Evolutionary conservation across 2,329 filamentous ascomycete genomes (phyloP).

Genomic region (Botrytis tulipae): DNA sequence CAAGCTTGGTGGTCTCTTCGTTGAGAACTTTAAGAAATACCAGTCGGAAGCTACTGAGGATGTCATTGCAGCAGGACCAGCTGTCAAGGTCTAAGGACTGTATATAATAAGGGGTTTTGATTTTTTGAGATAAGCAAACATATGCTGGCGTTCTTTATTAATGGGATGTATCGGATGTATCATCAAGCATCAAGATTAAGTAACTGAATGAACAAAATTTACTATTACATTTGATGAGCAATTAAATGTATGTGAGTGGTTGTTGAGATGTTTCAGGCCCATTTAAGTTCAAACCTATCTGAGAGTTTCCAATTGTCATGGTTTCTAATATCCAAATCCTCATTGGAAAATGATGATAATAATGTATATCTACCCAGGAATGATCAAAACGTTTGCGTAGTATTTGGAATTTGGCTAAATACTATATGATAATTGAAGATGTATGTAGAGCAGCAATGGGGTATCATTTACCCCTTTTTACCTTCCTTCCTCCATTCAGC

Average conservation of each 20-base stretch:
- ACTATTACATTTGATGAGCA: conserved; percentile 5
- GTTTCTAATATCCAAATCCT: background rate
- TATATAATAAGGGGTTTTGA: background rate
- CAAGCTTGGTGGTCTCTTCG: conserved; percentile 87
- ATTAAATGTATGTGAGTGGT: background rate
- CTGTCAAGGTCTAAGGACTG: conserved; percentile 27
- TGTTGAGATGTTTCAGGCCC: background rate
- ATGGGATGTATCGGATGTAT: background rate
- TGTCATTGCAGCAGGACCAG: conserved; percentile 66
- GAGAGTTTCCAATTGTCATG: background rate
- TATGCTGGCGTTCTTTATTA: background rate
- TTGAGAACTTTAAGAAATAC: conserved; percentile 98
- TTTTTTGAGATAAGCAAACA: conserved; percentile 1
- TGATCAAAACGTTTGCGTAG: too few relatives aligned
- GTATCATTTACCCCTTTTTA: background rate
- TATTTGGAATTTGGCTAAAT: background rate
- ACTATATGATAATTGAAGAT: background rate
- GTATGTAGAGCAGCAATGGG: background rate
- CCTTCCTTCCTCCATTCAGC: background rate
- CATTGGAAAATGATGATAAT: background rate
- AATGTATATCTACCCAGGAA: background rate
- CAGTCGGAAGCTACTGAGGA: conserved; percentile 77
- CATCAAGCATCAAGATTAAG: background rate
- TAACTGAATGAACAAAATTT: background rate
- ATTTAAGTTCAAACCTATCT: background rate